A percentile compares a stretch with the other conserved stretches of the same genome.
phyloP scores from a whole-genome alignment of 179 eudicot genomes.

The Actinidia polygama region DNA sequence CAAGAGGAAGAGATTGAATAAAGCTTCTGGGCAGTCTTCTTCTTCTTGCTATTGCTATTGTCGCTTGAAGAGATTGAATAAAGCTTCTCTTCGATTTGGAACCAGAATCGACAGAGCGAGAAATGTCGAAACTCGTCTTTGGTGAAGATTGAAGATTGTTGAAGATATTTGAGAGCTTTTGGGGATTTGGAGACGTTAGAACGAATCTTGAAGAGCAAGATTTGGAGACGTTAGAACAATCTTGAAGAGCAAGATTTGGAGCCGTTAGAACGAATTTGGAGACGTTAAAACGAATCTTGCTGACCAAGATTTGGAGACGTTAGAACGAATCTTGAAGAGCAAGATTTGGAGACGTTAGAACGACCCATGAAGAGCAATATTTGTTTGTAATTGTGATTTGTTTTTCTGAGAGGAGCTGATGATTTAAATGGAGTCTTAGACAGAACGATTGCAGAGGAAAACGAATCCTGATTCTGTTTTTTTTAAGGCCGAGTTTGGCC shows the following conservation, averaged over 20 bases:
- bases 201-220: not conserved
- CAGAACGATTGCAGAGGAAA: too few relatives aligned
- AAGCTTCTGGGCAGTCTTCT: slow-evolving; percentile 67
- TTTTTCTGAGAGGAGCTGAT: too few relatives aligned
- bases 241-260: too few relatives aligned
- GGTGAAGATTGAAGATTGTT: not conserved
- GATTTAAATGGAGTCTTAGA: too few relatives aligned
- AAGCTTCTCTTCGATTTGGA: slow-evolving; percentile 64
- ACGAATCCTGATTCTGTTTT: too few relatives aligned
- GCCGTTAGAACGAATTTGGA: too few relatives aligned
- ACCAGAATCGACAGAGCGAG: slow-evolving; percentile 47
- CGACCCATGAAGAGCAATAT: too few relatives aligned
- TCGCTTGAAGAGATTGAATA: slow-evolving; percentile 47
- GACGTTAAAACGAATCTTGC: too few relatives aligned
- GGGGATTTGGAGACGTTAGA: not conserved
- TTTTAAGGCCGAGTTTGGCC: too few relatives aligned
- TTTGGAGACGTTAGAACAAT: not conserved
- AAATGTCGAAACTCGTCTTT: slow-evolving; percentile 55
- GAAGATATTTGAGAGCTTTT: not conserved
- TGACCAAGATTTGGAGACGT: not conserved
- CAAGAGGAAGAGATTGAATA: slow-evolving; percentile 78
- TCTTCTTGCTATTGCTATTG: slow-evolving; percentile 42
- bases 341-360: not conserved
- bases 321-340: not conserved
- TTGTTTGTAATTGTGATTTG: too few relatives aligned